Percentiles rank a stretch among this genome's conserved stretches.
phyloP scores from a whole-genome alignment of 2,329 filamentous ascomycete genomes.

The Teratosphaeria zuluensis region DNA sequence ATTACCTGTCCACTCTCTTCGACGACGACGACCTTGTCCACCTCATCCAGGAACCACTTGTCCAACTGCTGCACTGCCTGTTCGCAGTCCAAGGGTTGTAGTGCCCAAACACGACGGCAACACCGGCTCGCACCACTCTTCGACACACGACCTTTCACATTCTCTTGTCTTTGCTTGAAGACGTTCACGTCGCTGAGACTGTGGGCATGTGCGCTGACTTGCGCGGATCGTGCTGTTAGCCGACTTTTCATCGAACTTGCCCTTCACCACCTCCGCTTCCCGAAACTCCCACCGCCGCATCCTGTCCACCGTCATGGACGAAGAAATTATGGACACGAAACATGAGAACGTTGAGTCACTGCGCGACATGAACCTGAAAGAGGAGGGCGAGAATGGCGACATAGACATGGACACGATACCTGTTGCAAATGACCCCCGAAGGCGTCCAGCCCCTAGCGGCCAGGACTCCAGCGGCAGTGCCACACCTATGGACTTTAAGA shows the following conservation, averaged over 20 bases:
- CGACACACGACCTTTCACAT: not conserved
- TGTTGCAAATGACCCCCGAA: conserved; percentile 11
- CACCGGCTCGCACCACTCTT: not conserved
- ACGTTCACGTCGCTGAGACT: not conserved
- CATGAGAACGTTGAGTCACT: conserved; percentile 32
- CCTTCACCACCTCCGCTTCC: not conserved
- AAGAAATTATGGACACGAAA: conserved; percentile 26
- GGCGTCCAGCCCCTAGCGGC: conserved; percentile 9
- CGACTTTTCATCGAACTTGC: not conserved
- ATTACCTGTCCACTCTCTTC: not conserved
- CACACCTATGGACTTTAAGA: conserved; percentile 14
- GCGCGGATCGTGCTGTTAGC: not conserved
- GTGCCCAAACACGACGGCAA: not conserved
- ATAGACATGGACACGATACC: conserved; percentile 21
- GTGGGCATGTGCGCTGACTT: not conserved
- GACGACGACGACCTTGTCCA: not conserved
- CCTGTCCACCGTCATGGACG: conserved; percentile 27
- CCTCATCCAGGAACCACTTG: not conserved
- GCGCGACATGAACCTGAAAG: conserved; percentile 37
- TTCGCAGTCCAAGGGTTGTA: not conserved
- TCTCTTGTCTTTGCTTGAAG: not conserved
- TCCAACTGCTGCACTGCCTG: not conserved
- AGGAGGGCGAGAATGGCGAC: conserved; percentile 22
- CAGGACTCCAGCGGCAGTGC: conserved; percentile 4
- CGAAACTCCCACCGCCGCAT: not conserved